phyloP scores from a whole-genome alignment of 2,329 filamentous ascomycete genomes.

The Colletotrichum magnum region DNA sequence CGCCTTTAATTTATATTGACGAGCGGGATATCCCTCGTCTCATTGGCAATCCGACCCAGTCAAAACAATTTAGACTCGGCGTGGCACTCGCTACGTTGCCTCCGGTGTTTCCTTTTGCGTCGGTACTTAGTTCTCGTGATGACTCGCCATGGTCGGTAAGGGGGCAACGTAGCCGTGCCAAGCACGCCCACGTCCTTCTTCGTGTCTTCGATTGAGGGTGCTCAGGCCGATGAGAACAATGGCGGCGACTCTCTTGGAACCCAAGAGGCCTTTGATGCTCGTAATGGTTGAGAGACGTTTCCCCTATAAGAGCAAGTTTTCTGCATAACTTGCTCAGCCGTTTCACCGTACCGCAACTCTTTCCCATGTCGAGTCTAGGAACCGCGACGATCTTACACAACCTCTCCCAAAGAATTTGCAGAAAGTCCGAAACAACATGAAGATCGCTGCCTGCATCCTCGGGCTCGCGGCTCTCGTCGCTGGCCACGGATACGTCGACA shows the following conservation, averaged over 20 bases:
- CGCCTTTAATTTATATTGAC: background rate
- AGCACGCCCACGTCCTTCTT: background rate
- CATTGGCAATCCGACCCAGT: conserved; percentile 7
- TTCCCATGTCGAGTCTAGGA: background rate
- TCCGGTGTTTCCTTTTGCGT: conserved; percentile 35
- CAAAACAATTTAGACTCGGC: background rate
- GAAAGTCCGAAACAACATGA: conserved; percentile 1
- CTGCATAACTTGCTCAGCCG: conserved; percentile 3
- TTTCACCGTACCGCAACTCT: background rate
- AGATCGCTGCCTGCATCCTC: conserved; percentile 29
- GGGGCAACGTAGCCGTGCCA: conserved; percentile 10
- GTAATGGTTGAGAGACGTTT: conserved; percentile 3
- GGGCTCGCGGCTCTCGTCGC: conserved; percentile 56
- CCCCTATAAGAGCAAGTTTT: conserved; percentile 9
- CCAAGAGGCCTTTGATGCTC: background rate
- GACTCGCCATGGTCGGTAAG: background rate
- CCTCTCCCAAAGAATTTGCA: background rate
- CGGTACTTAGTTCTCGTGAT: conserved; percentile 20
- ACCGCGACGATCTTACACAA: background rate
- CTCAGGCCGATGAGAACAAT: background rate
- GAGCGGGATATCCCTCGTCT: conserved; percentile 1
- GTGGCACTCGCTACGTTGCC: conserved; percentile 33
- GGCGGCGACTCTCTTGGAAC: background rate
- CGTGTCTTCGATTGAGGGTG: conserved; percentile 13
- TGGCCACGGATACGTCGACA: conserved; percentile 64